phyloP scores from a whole-genome alignment of 306 rosid genomes.

The Malus fusca region DNA sequence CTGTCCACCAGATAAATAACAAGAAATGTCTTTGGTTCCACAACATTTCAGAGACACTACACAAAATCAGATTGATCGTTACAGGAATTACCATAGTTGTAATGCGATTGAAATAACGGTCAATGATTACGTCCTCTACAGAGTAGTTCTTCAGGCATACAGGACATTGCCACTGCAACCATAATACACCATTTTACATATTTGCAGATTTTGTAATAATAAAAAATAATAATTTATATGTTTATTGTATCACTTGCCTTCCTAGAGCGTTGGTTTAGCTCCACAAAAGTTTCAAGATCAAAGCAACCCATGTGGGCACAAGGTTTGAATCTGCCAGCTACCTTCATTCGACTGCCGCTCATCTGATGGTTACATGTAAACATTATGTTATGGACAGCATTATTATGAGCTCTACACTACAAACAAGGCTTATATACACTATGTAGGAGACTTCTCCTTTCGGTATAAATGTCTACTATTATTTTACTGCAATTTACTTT shows the following conservation, averaged over 20 bases:
- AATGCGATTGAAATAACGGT: conserved; percentile 15
- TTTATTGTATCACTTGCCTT: conserved; percentile 10
- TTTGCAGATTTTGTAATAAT: background rate
- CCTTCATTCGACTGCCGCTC: conserved; percentile 98
- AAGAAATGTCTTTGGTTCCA: background rate
- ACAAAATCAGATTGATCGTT: background rate
- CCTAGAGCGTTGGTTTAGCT: conserved; percentile 21
- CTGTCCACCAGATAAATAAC: conserved; percentile 6
- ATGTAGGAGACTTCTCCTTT: no score
- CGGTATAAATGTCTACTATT: no score
- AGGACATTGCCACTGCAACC: conserved; percentile 23
- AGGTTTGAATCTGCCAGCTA: conserved; percentile 96
- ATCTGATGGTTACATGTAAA: conserved; percentile 33
- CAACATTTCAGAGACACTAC: background rate
- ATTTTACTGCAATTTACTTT: no score
- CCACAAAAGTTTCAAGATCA: conserved; percentile 19
- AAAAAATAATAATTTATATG: background rate
- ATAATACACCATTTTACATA: background rate
- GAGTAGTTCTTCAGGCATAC: conserved; percentile 20
- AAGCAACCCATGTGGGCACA: conserved; percentile 20
- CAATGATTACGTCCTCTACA: conserved; percentile 15
- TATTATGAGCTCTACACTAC: background rate
- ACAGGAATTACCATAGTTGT: conserved; percentile 15
- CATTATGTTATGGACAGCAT: background rate
- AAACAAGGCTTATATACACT: background rate